Percentiles rank a stretch among this genome's conserved stretches.
phyloP scores from a whole-genome alignment of 805 yeast species.

The Zygotorulaspora sp. region DNA sequence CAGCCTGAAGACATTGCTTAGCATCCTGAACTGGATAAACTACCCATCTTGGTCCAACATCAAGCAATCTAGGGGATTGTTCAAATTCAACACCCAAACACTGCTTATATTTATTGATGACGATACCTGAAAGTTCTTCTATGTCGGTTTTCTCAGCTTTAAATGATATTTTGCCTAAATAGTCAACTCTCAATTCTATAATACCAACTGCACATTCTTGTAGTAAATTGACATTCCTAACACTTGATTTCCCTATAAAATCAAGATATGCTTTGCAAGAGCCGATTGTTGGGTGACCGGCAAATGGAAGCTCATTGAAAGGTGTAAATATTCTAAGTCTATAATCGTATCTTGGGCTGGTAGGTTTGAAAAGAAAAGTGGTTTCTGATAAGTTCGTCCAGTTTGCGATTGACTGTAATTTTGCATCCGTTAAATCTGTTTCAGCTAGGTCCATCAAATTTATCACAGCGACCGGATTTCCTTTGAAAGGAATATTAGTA shows the following conservation, averaged over 20 bases:
- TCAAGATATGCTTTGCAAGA: slow-evolving; percentile 45
- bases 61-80: slow-evolving; percentile 30
- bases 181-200: slow-evolving; percentile 34
- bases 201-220: slow-evolving; percentile 48
- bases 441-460: slow-evolving; percentile 22
- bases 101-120: slow-evolving; percentile 10
- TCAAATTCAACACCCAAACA: slow-evolving; percentile 14
- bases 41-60: slow-evolving; percentile 48
- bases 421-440: slow-evolving; percentile 33
- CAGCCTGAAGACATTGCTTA: slow-evolving; percentile 32
- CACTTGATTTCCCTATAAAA: slow-evolving; percentile 27
- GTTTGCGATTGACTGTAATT: slow-evolving; percentile 47
- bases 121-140: slow-evolving; percentile 13
- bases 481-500: slow-evolving; percentile 37
- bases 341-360: slow-evolving; percentile 41
- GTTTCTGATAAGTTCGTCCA: slow-evolving; percentile 63
- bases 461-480: slow-evolving; percentile 54
- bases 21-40: slow-evolving; percentile 35
- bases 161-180: slow-evolving; percentile 30
- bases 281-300: slow-evolving; percentile 63
- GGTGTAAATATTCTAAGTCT: slow-evolving; percentile 49
- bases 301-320: slow-evolving; percentile 48
- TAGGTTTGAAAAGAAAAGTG: slow-evolving; percentile 45
- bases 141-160: slow-evolving; percentile 19
- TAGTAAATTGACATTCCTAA: slow-evolving; percentile 30